These are phyloP conservation scores for Fusarium poae DNA, from an alignment of 2,329 filamentous ascomycete genomes.

Conservation along the genomic window DNA sequence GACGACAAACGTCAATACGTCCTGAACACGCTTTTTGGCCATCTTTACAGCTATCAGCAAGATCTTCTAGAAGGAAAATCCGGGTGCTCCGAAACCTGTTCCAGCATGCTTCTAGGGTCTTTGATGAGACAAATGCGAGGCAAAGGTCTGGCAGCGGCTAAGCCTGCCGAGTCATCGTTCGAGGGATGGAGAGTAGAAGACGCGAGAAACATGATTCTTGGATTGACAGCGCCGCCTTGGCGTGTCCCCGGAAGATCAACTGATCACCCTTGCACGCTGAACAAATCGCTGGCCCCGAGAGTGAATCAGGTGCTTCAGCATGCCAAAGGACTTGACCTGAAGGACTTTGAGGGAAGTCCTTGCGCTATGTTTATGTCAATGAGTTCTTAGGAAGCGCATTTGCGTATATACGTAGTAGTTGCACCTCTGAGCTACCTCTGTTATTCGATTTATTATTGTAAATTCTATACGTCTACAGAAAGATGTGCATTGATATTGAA, in stretches of 20 bases:
- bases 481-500: not conserved
- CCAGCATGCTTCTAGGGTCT: slow-evolving; percentile 25
- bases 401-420: not conserved
- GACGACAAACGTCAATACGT: slow-evolving; percentile 24
- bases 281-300: slow-evolving; percentile 5
- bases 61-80: slow-evolving; percentile 24
- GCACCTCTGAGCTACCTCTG: not conserved
- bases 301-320: slow-evolving; percentile 15
- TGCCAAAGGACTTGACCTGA: slow-evolving; percentile 5
- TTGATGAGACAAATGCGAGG: slow-evolving; percentile 26
- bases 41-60: slow-evolving; percentile 23
- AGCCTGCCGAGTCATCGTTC: slow-evolving; percentile 7
- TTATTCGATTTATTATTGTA: not conserved
- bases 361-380: slow-evolving; percentile 2
- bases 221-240: slow-evolving; percentile 17
- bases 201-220: slow-evolving; percentile 15
- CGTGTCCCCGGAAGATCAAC: slow-evolving; percentile 26
- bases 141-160: not conserved
- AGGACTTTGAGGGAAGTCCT: slow-evolving; percentile 12
- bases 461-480: not conserved
- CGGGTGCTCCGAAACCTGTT: slow-evolving; percentile 24
- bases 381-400: not conserved
- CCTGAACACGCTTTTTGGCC: slow-evolving; percentile 15
- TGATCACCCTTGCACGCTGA: slow-evolving; percentile 27
- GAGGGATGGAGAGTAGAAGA: slow-evolving; percentile 33